Base-by-base conservation (phyloP, 2,329 filamentous ascomycete genomes). In the Nemania bipapillata region DNA sequence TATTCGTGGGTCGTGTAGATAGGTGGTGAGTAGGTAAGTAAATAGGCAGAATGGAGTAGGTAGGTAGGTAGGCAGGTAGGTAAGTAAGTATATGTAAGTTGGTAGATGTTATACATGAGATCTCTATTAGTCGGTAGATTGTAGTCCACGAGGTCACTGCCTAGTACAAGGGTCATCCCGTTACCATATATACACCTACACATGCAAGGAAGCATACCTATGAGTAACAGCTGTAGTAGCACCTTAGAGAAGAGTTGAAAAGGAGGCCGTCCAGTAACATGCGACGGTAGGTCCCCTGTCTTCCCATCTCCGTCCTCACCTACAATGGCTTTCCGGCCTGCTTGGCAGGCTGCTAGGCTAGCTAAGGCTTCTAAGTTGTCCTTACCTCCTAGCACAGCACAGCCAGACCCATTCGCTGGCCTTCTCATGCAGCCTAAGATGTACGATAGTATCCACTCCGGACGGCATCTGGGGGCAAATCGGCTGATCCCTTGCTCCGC, bases 401-500 rank as follows among this genome's bases (percentile, higher is more conserved):
- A 62, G 66, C 63, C 66, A 65, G 45, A 7, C 35, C 56, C 49
- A 22, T 59, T 20, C 50, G 26, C 50, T 60, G 45, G 37, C 45
- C 35, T 65, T 40, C 40, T n/a, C 30, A 12, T 68, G 65, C 61
- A 60, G 61, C 56, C 55, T 55, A 49, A 54, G 63, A 26, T 40
- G 45, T 65, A n/a, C n/a, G n/a, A n/a, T n/a, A n/a, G n/a, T n/a
- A 20, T 50, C 66, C 63, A 69, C 66, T 35, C 45, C 22, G 32
- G 20, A 65, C 62, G 61, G 65, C 45, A 60, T 56, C 61, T 65
- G 49, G 56, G 56, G 66, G 55, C 65, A 62, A 57, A 54, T 59
- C 49, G 62, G 50, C n/a, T 54, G 55, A 45, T 65, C 42, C 55
- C 65, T 60, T 28, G 54, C 55, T 68, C 65, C 60, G 61, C 49